Base-by-base conservation (phyloP, 176 grass and related monocot genomes). In the Elaeis guineensis region DNA sequence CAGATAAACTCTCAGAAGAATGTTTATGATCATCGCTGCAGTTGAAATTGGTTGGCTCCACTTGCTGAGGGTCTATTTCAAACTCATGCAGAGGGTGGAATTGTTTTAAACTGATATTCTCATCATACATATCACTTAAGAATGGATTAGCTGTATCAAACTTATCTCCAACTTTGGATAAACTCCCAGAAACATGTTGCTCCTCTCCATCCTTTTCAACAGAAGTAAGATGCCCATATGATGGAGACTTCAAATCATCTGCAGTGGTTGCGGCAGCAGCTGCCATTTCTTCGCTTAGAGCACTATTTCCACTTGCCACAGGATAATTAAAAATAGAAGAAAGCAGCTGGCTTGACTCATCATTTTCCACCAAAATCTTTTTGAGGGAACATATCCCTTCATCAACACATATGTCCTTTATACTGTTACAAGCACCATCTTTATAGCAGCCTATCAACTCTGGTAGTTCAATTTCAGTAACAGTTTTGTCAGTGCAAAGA, bases 401-500 rank as follows among this genome's bases (percentile, higher is more conserved):
- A 23, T 65, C 63, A 16, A 52, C 19, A 52, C 63, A 65, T 52
- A 65, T 65, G 22, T 65, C 49, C 23, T 65, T 65, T 48, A 65
- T 17, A 19, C 24, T 50, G 7, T 51, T 44, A 28, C 49, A 65
- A 5, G 50, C 49, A n/a, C 49, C 25, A 50, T 65, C 22, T 79
- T 79, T 58, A 14, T 62, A 62, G 72, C 69, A 75, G 51, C 77
- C 53, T 30, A 80, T 61, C 28, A 68, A 69, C 9, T 82, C 78
- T 17, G 72, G 71, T 19, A 72, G 62, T 71, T 81, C 80, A 50
- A 86, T 79, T 61, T 95, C 85, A 50, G 78, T 77, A 77, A 85
- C 76, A 65, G 83, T 83, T 80, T 95, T 82, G 49, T 85, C 89
- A 89, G 75, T 78, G 18, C 72, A 95, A 66, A 51, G 55, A 59